Percentiles rank a stretch among this genome's conserved stretches.
Evolutionary conservation across 208 protist genomes (phyloP).

Genomic region (Acanthamoeba triangularis): DNA sequence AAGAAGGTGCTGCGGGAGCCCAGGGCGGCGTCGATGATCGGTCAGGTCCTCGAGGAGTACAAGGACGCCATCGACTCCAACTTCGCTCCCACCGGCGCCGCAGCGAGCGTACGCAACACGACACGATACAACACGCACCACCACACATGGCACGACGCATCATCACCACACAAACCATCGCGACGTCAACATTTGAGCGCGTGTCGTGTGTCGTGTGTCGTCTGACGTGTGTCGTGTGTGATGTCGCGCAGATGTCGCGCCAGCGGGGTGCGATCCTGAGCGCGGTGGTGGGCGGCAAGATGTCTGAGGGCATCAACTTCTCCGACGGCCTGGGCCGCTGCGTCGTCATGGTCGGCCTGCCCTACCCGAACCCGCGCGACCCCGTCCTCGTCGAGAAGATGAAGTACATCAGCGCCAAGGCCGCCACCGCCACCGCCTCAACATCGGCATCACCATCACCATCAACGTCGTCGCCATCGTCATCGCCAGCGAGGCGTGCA

Average conservation of each 20-base stretch:
- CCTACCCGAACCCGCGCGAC: conserved; percentile 96
- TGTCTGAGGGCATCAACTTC: conserved; percentile 99
- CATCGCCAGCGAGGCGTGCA: neutral
- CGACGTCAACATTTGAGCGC: too few species aligned
- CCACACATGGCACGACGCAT: too few species aligned
- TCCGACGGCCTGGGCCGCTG: conserved; percentile 96
- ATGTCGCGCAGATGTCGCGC: neutral
- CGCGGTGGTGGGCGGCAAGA: conserved; percentile 97
- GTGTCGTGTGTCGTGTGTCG: too few species aligned
- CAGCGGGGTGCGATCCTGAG: conserved; percentile 94
- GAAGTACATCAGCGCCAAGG: conserved; percentile 72
- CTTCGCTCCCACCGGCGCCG: neutral
- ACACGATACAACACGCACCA: too few species aligned
- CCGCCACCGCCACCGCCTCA: neutral
- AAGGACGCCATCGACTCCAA: conserved; percentile 74
- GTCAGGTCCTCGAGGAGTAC: conserved; percentile 82
- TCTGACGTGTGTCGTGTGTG: neutral
- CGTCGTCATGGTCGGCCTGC: conserved; percentile 97
- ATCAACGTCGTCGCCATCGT: neutral
- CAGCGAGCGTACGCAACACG: neutral
- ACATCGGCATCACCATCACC: neutral
- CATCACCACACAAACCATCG: too few species aligned
- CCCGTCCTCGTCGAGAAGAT: conserved; percentile 95
- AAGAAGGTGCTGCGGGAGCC: conserved; percentile 92
- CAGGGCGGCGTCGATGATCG: conserved; percentile 62